Conservation (phyloP, 345 rosid genomes). For the Viola odorata region DNA sequence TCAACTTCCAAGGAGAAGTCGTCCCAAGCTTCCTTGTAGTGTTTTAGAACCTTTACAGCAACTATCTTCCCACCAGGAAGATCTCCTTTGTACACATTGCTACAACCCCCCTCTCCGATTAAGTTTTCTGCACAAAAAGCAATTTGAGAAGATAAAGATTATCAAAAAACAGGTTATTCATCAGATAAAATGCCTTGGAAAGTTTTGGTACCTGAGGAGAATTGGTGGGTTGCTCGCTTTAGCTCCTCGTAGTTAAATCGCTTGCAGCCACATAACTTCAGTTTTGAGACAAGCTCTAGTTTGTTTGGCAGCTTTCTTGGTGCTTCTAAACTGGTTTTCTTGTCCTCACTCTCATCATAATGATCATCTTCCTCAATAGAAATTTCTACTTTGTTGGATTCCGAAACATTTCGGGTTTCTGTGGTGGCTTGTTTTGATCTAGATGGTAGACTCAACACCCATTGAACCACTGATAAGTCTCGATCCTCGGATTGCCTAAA, state of each 20-base stretch:
- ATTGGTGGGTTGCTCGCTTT: constrained; percentile 13
- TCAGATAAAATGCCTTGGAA: background rate
- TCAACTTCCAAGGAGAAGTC: constrained; percentile 27
- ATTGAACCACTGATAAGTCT: background rate
- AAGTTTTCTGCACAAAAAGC: constrained; percentile 11
- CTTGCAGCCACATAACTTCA: constrained; percentile 14
- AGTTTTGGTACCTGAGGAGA: constrained; percentile 19
- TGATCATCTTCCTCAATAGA: background rate
- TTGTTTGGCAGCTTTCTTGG: constrained; percentile 12
- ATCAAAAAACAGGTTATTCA: background rate
- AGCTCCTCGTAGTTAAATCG: constrained; percentile 18
- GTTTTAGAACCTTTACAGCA: constrained; percentile 25
- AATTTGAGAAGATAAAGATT: background rate
- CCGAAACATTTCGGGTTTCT: background rate
- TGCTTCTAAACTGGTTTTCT: constrained; percentile 1
- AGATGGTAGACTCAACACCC: background rate
- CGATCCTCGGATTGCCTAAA: constrained; percentile 16
- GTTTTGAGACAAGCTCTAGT: constrained; percentile 1
- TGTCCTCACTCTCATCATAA: background rate
- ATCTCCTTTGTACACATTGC: constrained; percentile 24
- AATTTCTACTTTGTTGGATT: constrained; percentile 1
- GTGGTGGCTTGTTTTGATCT: background rate
- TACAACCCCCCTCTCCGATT: constrained; percentile 28
- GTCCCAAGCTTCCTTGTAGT: constrained; percentile 22
- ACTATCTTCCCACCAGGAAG: constrained; percentile 16